Base-by-base conservation (phyloP, 2,329 filamentous ascomycete species). In the Rutstroemia sp. region DNA sequence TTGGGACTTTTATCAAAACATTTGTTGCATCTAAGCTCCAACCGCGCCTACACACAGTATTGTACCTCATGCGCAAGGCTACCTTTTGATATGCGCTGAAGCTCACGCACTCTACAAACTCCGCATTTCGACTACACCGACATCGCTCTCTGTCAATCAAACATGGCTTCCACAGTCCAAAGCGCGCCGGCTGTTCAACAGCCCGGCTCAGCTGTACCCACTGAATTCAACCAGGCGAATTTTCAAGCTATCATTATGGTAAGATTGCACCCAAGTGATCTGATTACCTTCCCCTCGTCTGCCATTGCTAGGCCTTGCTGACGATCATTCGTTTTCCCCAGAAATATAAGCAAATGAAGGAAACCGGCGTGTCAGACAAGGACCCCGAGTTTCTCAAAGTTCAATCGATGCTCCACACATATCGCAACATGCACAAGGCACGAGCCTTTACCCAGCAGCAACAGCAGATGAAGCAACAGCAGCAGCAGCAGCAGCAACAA, bases 321-420 rank as follows among this genome's bases (percentile, higher is more conserved):
- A 60, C 48, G 12, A 34, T 19, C 48, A n/a, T 40, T 46, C 59
- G 69, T 78, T 49, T 54, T 39, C 48, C 48, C 50, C 67, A 96
- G 92, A 91, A 89, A 80, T 94, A 88, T 63, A 87, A 88, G 68
- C 83, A 89, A 71, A 91, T 97, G 88, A 94, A 92, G 73, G 82
- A 88, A 56, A 80, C 86, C 66, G 92, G 92, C 64, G 86, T 95
- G 23, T 83, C 89, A 42, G 80, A 84, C 56, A 87, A 80, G 56
- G 91, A 97, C 67, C 92, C 92, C 47, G 92, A 97, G 70, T 92
- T 87, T 67, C 80, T 92, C 67, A 95, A 94, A 73, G 82, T 85
- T 34, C 86, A 89, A 54, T 83, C 87, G 60, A 84, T 95, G 59
- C 79, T 96, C 60, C 72, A 81, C 39, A 83, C 79, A 64, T 81